These are phyloP conservation scores for Kregervanrija pseudodelftensis DNA, from an alignment of 805 yeast species.

Conservation along the genomic window DNA sequence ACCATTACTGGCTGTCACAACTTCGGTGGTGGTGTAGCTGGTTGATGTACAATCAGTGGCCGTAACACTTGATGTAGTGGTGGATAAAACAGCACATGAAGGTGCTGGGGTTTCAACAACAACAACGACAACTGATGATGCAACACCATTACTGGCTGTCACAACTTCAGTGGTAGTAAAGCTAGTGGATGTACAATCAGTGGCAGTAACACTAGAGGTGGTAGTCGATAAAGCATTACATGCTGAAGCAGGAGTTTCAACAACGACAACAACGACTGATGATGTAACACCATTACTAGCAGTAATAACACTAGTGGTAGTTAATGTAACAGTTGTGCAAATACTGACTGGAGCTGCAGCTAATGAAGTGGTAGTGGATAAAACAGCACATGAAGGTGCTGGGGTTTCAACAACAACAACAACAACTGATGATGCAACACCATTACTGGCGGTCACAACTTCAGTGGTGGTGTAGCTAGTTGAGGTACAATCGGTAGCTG, in stretches of 20 bases:
- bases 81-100: background rate
- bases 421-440: background rate
- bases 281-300: constrained; percentile 2
- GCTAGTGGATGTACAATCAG: background rate
- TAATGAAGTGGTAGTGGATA: constrained; percentile 1
- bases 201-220: background rate
- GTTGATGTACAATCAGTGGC: too few relatives aligned
- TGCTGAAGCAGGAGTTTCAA: constrained; percentile 2
- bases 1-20: too few relatives aligned
- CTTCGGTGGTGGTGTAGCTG: too few relatives aligned
- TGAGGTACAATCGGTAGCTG: background rate
- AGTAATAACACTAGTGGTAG: background rate
- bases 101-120: constrained; percentile 1
- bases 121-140: background rate
- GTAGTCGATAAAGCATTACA: constrained; percentile 1
- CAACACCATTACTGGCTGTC: background rate
- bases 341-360: background rate
- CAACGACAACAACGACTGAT: constrained; percentile 2
- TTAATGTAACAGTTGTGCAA: background rate
- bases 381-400: background rate
- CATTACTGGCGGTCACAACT: background rate
- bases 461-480: background rate
- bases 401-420: constrained; percentile 4
- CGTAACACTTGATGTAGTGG: too few relatives aligned
- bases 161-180: background rate